Evolutionary conservation across 768 basidiomycete species (phyloP), one percentile per base, ranked within the genome.

Genomic region (Scleroderma citrinum): DNA sequence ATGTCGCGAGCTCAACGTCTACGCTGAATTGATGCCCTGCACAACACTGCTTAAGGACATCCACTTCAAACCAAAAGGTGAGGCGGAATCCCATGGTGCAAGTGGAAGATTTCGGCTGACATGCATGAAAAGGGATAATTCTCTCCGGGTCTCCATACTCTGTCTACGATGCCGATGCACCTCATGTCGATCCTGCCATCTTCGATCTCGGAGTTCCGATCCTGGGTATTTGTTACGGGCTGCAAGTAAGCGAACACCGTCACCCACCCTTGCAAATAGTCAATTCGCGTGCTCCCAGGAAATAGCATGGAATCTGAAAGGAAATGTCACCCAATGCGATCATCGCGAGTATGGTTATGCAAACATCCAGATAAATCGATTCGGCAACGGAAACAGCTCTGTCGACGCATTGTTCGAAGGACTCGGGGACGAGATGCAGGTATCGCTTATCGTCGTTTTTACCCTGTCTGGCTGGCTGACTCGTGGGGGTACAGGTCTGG

Each of bases 131-230:
- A 87, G 95, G 95, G 49, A 86, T 99, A 65, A 97, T 98, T 60
- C 77, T 99, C 34, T 97, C 94, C 34, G 96, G 96, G 37, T 97
- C 96, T 1, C 96, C 96, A 0, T 98, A 95, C 71, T 98, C 95
- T 29, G 96, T 98, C 17, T 98, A 97, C 67, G 96, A 94, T 55
- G 68, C 78, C 24, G 94, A 83, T 54, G 85, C 96, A 5, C 95
- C 96, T 20, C 92, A 93, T 54, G 93, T 92, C 29, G 95, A 99
- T 69, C 89, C 92, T 16, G 86, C 78, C 14, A 83, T 98, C 10
- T 98, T 92, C 59, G 79, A 85, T 38, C 77, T 89, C 8, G 91
- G 85, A 20, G 83, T 97, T 2, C 95, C 96, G 3, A 83, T 99
- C 44, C 76, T 99, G 13, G 96, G 96, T 19, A 97, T 98, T 49